Base-by-base conservation (phyloP, 306 rosid genomes). In the Pyrus communis region DNA sequence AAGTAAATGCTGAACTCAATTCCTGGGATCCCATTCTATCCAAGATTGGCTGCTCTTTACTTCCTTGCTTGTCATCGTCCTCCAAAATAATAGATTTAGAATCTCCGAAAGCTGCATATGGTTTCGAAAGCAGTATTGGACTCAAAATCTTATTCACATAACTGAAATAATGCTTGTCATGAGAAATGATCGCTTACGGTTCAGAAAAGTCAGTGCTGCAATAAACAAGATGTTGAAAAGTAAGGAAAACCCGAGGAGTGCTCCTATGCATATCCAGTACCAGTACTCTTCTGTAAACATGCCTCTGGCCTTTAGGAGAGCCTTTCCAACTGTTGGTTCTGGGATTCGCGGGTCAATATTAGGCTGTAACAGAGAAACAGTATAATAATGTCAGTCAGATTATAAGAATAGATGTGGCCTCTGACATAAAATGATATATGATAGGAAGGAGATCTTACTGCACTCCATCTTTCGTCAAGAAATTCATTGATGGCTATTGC, bases 191-290 rank as follows among this genome's bases (percentile, higher is more conserved):
- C 19, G 18, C 88, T 87, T 83, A 89, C 88, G 93, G 23, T 87
- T 83, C 25, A 89, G 87, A 80, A 72, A 89, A 81, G 71, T 67
- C 25, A 89, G 89, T n/a, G 93, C 68, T 67, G 85, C 73, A 49
- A 86, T 89, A 70, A 87, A 89, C 54, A 82, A 78, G 69, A 83
- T 33, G 72, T 89, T 84, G 83, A 43, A 83, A 4, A 85, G 19
- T 55, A 89, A 1, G 23, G 45, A 14, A 58, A 85, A 87, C 9
- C 83, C 86, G 14, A 87, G 13, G 70, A 87, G 89, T 35, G 83
- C 81, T 66, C 80, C 84, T 7, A 67, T 73, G 38, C 82, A 86
- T 15, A 89, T 89, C 93, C 91, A 87, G 35, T 79, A 87, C 88
- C 89, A 85, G 67, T 62, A 6, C 7, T 58, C 31, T 31, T 87